These are phyloP conservation scores for Dothideomycetes sp. DNA, from an alignment of 2,329 filamentous ascomycete species.

Conservation along the genomic window DNA sequence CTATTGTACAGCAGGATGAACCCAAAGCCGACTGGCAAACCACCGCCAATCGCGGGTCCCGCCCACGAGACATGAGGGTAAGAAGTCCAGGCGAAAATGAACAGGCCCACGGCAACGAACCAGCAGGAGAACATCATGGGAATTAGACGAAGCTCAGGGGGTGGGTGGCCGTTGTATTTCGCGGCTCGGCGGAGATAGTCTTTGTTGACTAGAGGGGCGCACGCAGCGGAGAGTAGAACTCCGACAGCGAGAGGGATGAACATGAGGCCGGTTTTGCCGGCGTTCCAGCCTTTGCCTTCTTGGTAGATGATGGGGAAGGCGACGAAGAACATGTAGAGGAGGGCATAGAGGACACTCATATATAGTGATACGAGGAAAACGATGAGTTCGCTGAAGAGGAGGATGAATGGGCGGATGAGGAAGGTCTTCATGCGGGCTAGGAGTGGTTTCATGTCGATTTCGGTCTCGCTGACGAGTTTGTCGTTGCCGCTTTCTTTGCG, in stretches of 20 bases:
- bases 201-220: conserved; percentile 59
- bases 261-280: conserved; percentile 69
- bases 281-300: conserved; percentile 65
- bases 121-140: conserved; percentile 51
- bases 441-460: conserved; percentile 60
- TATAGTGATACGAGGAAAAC: conserved; percentile 75
- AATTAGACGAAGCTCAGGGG: conserved; percentile 66
- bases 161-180: conserved; percentile 58
- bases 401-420: conserved; percentile 71
- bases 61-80: conserved; percentile 57
- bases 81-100: conserved; percentile 60
- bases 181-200: conserved; percentile 59
- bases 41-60: conserved; percentile 40
- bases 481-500: conserved; percentile 56
- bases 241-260: conserved; percentile 78
- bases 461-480: conserved; percentile 66
- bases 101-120: conserved; percentile 55
- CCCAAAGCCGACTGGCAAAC: conserved; percentile 19
- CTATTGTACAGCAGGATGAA: conserved; percentile 22
- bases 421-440: conserved; percentile 60
- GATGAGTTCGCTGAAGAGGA: conserved; percentile 74
- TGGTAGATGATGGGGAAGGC: conserved; percentile 57
- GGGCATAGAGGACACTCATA: conserved; percentile 70
- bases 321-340: conserved; percentile 71
- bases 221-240: conserved; percentile 43